phyloP scores from a whole-genome alignment of 23 red algal species.

The Cyanidioschyzon merolae region DNA sequence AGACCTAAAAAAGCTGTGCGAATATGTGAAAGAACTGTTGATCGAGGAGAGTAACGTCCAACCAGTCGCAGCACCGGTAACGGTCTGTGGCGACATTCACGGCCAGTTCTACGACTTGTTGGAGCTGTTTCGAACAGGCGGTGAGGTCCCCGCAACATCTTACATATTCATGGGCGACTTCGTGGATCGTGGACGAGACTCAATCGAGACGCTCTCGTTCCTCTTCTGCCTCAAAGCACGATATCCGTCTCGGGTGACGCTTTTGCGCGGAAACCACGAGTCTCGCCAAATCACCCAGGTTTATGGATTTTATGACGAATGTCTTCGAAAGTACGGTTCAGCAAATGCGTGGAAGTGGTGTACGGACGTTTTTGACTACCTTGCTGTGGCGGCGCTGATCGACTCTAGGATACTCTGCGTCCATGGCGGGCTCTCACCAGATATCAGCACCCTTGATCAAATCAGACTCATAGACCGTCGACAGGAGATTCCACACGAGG shows the following conservation, averaged over 20 bases:
- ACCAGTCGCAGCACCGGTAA: conserved; percentile 75
- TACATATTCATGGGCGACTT: conserved; percentile 99
- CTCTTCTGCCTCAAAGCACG: conserved; percentile 95
- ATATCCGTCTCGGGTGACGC: conserved; percentile 83
- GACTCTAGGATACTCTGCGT: conserved; percentile 87
- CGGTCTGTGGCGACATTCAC: conserved; percentile 92
- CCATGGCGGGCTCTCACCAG: conserved; percentile 90
- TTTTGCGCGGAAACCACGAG: conserved; percentile 97
- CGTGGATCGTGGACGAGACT: conserved; percentile 97
- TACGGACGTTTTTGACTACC: conserved; percentile 98
- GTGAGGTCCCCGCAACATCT: conserved; percentile 55
- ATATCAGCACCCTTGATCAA: conserved; percentile 96
- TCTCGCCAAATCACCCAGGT: conserved; percentile 98
- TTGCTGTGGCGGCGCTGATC: conserved; percentile 91
- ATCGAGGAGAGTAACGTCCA: conserved; percentile 99
- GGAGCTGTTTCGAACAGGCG: conserved; percentile 76
- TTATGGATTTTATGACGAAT: conserved; percentile 99
- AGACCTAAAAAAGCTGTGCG: conserved; percentile 95
- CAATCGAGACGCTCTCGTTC: conserved; percentile 87
- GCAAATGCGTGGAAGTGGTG: conserved; percentile 99
- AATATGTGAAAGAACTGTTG: conserved; percentile 98
- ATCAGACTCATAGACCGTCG: conserved; percentile 90
- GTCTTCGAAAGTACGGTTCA: conserved; percentile 94
- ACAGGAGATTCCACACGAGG: conserved; percentile 98
- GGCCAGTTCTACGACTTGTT: conserved; percentile 98